These are phyloP conservation scores for Wallacemonas sp. DNA, from an alignment of 208 protist species.

Conservation along the genomic window DNA sequence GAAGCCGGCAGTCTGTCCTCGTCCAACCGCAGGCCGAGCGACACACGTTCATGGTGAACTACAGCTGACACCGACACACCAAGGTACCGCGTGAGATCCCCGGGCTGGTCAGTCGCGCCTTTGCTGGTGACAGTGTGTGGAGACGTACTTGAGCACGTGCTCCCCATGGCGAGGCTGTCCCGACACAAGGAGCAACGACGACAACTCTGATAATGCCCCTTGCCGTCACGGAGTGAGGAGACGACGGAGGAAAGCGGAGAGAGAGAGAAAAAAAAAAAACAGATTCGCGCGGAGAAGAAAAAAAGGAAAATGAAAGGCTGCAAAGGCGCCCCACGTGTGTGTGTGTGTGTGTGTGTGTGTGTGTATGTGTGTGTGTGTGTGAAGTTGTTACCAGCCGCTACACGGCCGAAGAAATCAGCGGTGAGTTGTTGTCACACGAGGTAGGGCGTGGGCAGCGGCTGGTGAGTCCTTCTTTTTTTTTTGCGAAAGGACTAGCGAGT, in stretches of 20 bases:
- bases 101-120: neutral
- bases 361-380: too few species aligned
- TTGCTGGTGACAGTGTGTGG: neutral
- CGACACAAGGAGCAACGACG: neutral
- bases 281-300: slow-evolving; percentile 6
- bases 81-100: neutral
- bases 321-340: too few species aligned
- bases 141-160: neutral
- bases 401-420: too few species aligned
- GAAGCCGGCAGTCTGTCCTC: neutral
- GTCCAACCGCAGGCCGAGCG: neutral
- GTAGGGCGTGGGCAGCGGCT: too few species aligned
- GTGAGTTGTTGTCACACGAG: too few species aligned
- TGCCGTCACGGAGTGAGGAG: neutral
- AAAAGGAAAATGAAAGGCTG: slow-evolving; percentile 5
- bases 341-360: too few species aligned
- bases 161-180: neutral
- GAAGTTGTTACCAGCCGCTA: too few species aligned
- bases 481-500: too few species aligned
- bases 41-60: neutral
- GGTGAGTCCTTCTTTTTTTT: too few species aligned
- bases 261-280: neutral
- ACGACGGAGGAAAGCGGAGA: slow-evolving; percentile 1
- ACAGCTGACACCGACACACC: neutral
- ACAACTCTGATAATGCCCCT: slow-evolving; percentile 7